phyloP scores from a whole-genome alignment of 176 grass and related monocot genomes.

The Oryza officinalis region DNA sequence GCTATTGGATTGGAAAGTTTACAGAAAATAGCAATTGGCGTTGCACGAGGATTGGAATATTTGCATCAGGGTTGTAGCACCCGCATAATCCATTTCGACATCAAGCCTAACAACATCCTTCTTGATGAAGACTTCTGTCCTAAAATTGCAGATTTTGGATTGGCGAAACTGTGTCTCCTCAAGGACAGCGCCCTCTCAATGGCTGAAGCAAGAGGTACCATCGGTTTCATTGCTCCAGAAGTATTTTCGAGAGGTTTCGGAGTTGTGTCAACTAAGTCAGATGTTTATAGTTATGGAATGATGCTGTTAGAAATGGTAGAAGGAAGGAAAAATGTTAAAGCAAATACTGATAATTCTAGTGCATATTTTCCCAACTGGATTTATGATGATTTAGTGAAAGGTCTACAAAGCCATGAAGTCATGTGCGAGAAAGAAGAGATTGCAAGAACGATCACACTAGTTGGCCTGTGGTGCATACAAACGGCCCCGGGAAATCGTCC shows the following conservation, averaged over 20 bases:
- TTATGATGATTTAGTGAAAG: constrained; percentile 46
- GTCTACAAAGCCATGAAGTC: constrained; percentile 27
- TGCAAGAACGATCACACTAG: constrained; percentile 52
- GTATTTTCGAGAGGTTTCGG: constrained; percentile 44
- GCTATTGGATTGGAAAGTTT: too few relatives aligned
- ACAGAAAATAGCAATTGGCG: too few relatives aligned
- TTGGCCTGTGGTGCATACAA: constrained; percentile 69
- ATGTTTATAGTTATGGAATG: constrained; percentile 74
- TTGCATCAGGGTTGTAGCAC: too few relatives aligned
- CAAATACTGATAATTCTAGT: constrained; percentile 19
- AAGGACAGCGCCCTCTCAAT: too few relatives aligned
- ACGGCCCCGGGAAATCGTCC: too few relatives aligned
- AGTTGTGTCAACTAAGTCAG: constrained; percentile 58
- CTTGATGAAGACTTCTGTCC: too few relatives aligned
- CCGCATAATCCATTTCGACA: too few relatives aligned
- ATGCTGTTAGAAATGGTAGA: constrained; percentile 71
- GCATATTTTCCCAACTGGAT: constrained; percentile 79
- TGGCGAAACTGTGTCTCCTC: too few relatives aligned
- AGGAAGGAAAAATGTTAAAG: constrained; percentile 47
- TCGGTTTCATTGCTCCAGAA: neutral
- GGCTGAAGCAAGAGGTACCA: too few relatives aligned
- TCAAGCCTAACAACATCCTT: too few relatives aligned
- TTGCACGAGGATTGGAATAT: too few relatives aligned
- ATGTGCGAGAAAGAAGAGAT: constrained; percentile 40
- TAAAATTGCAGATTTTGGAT: too few relatives aligned